Percentiles rank a stretch among this genome's conserved stretches.
phyloP scores from a whole-genome alignment of 225 moss, liverwort and hornwort species.

The Sphagnum contortum region DNA sequence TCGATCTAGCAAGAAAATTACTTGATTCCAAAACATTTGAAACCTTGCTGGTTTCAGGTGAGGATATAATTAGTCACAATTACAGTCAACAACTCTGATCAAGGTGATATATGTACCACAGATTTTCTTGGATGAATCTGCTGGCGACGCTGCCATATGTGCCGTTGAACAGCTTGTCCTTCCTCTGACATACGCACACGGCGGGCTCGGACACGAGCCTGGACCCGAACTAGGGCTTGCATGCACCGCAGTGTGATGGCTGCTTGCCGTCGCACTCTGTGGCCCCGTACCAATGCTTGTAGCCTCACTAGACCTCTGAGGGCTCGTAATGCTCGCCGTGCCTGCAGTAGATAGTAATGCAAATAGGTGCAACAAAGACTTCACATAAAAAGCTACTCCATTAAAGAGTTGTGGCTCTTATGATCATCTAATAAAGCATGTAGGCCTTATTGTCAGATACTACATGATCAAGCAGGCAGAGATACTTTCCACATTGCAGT shows the following conservation, averaged over 20 bases:
- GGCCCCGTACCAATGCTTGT: slow-evolving; percentile 40
- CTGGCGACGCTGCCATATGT: slow-evolving; percentile 35
- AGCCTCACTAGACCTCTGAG: slow-evolving; percentile 42
- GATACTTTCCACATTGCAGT: not conserved
- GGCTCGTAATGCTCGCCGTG: slow-evolving; percentile 37
- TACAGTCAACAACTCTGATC: no score
- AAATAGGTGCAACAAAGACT: not conserved
- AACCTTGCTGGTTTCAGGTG: not conserved
- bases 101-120: slow-evolving; percentile 15
- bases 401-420: not conserved
- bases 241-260: slow-evolving; percentile 31
- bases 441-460: not conserved
- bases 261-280: slow-evolving; percentile 45
- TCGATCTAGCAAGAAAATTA: not conserved
- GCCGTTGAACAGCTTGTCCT: slow-evolving; percentile 41
- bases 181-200: slow-evolving; percentile 54
- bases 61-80: not conserved
- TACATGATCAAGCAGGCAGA: not conserved
- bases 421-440: not conserved
- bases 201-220: slow-evolving; percentile 41
- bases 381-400: not conserved
- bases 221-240: slow-evolving; percentile 46
- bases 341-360: slow-evolving; percentile 12
- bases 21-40: not conserved
- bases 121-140: slow-evolving; percentile 15